Percentiles rank a stretch among this genome's conserved stretches.
These are phyloP conservation scores for Gloeophyllum trabeum DNA, from an alignment of 768 basidiomycete genomes.

Conservation along the genomic window DNA sequence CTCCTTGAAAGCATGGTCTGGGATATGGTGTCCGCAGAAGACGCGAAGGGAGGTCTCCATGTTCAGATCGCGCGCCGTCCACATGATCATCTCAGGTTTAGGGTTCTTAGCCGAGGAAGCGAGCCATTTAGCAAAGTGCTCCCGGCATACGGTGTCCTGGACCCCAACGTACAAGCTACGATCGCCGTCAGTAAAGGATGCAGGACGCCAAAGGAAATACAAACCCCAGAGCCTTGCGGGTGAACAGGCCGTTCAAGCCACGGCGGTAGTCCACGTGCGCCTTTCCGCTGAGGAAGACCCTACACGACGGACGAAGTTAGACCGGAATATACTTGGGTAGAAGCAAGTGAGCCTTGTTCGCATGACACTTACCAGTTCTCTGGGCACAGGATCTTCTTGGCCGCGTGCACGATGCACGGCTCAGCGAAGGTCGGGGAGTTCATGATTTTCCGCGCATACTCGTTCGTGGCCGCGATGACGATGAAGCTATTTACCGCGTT, in stretches of 20 bases:
- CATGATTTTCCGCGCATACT: constrained; percentile 88
- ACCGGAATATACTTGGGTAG: neutral
- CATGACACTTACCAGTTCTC: constrained; percentile 82
- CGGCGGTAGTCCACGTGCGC: constrained; percentile 89
- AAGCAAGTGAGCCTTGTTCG: neutral
- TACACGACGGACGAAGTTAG: constrained; percentile 16
- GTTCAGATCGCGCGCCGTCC: constrained; percentile 85
- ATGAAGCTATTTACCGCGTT: constrained; percentile 69
- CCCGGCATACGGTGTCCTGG: constrained; percentile 75
- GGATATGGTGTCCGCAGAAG: constrained; percentile 88
- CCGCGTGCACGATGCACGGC: constrained; percentile 89
- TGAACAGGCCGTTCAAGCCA: constrained; percentile 85
- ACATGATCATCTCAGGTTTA: constrained; percentile 61
- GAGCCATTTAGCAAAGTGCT: constrained; percentile 70
- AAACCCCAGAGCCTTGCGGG: constrained; percentile 84
- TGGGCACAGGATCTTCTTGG: constrained; percentile 72
- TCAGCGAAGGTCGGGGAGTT: constrained; percentile 90
- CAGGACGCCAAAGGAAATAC: constrained; percentile 11
- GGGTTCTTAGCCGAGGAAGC: constrained; percentile 35
- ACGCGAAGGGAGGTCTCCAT: constrained; percentile 96
- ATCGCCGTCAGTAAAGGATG: neutral
- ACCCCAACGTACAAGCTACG: constrained; percentile 71
- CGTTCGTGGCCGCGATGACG: constrained; percentile 93
- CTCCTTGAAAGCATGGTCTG: constrained; percentile 63
- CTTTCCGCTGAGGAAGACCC: constrained; percentile 98